Conservation (phyloP, 139 green algal genomes). For the Micractinium conductrix region DNA sequence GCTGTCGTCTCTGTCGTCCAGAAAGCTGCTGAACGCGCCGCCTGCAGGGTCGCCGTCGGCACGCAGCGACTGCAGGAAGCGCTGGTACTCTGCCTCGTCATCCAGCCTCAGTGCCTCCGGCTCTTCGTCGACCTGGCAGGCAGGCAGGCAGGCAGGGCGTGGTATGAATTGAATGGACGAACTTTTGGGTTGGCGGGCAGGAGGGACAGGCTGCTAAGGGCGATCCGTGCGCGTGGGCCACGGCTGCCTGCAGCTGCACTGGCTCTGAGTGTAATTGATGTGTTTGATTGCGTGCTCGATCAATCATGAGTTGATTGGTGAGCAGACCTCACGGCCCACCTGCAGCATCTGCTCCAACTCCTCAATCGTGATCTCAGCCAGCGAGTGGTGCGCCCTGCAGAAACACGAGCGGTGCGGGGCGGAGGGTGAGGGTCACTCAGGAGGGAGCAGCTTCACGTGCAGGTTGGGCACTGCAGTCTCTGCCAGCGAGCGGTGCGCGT, state of each 20-base stretch:
- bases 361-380: slow-evolving; percentile 34
- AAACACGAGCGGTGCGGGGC: too few species aligned
- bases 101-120: slow-evolving; percentile 10
- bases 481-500: too few species aligned
- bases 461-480: too few species aligned
- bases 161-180: too few species aligned
- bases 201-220: neutral
- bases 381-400: slow-evolving; percentile 37
- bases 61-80: slow-evolving; percentile 35
- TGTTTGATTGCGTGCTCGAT: too few species aligned
- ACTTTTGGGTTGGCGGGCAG: too few species aligned
- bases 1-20: slow-evolving; percentile 5
- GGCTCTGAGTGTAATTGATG: too few species aligned
- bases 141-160: neutral
- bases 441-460: too few species aligned
- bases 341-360: slow-evolving; percentile 48
- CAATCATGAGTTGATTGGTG: too few species aligned
- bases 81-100: slow-evolving; percentile 43
- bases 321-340: slow-evolving; percentile 14
- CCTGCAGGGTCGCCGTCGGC: neutral
- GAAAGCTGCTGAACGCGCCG: neutral
- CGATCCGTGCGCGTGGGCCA: too few species aligned
- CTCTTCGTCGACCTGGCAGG: slow-evolving; percentile 17
- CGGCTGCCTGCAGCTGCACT: too few species aligned
- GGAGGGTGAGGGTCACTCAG: too few species aligned